Evolutionary conservation across 1,284 basidiomycete species (phyloP), one percentile per base, ranked within the genome.

Genomic region (Trametes sp.): DNA sequence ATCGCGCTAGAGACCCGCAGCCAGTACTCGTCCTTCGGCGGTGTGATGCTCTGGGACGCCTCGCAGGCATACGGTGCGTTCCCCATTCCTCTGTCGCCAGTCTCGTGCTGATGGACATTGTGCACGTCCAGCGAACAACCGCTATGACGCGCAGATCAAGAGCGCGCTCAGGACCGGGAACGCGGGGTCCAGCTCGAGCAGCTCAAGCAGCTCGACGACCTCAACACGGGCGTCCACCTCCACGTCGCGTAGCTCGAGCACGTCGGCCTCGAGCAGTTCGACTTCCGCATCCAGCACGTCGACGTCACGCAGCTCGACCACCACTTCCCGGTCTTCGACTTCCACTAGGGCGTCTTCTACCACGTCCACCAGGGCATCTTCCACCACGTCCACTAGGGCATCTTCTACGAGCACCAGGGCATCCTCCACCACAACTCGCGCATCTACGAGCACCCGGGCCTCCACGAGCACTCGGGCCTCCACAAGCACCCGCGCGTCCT

Each of bases 11-110:
- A 79, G 56, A 84, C 80, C 2, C 78, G 80, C 44, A 66, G 75
- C 7, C 72, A 80, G 59, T 89, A 82, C 70, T 82, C 84, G 14
- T 87, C 86, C 26, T 89, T 89, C 70, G 88, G 88, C 8, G 88
- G 88, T 31, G 78, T 87, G 16, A 90, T 90, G 88, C 76, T 89
- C 52, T 82, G 87, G 87, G 63, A 64, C 21, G 63, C 59, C n/a
- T 61, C 54, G 13, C 51, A 54, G 35, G 63, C 63, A 16, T 57
- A 54, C 21, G 59, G 63, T 61, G 23, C n/a, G 63, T 42, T 5
- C 0, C 6, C 2, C 4, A 8, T 33, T 0, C 10, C 19, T 28
- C 7, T 8, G 16, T 41, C 19, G 24, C 7, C 19, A 2, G 7
- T 7, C 9, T 8, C 16, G 8, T 9, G 11, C 52, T 38, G 19